These are phyloP conservation scores for Carallia pectinifolia DNA, from an alignment of 345 rosid genomes.

Conservation along the genomic window DNA sequence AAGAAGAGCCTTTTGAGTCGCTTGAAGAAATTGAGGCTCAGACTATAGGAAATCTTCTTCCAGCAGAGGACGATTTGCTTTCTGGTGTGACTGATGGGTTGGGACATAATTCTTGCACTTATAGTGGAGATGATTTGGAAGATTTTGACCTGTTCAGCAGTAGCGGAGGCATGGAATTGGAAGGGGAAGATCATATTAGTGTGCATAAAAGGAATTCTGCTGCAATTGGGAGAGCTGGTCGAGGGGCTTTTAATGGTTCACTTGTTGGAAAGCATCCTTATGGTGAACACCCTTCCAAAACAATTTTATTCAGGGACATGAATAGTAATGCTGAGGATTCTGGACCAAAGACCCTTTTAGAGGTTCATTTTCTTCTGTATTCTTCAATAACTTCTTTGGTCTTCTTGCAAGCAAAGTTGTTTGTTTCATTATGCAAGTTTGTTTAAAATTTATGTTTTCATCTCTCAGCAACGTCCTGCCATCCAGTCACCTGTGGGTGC, in stretches of 20 bases:
- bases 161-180: slow-evolving; percentile 89
- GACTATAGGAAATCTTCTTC: slow-evolving; percentile 91
- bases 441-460: slow-evolving; percentile 12
- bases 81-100: slow-evolving; percentile 77
- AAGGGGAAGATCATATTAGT: slow-evolving; percentile 44
- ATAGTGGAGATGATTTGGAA: slow-evolving; percentile 55
- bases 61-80: slow-evolving; percentile 88
- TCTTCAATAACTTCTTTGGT: background rate
- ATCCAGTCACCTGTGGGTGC: slow-evolving; percentile 21
- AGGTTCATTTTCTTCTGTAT: slow-evolving; percentile 46
- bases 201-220: slow-evolving; percentile 31
- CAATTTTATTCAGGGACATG: slow-evolving; percentile 76
- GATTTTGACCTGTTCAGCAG: slow-evolving; percentile 88
- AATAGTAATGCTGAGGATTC: slow-evolving; percentile 70
- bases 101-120: slow-evolving; percentile 29
- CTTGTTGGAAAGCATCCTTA: slow-evolving; percentile 53
- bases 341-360: slow-evolving; percentile 69
- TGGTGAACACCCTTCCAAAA: slow-evolving; percentile 78
- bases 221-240: slow-evolving; percentile 32
- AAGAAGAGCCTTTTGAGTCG: slow-evolving; percentile 70
- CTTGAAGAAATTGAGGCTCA: slow-evolving; percentile 87
- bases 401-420: background rate
- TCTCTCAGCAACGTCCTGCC: slow-evolving; percentile 40
- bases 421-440: background rate
- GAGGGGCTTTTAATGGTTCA: slow-evolving; percentile 49